A percentile compares a stretch with the other conserved stretches of the same genome.
These are phyloP conservation scores for Fusarium miscanthi DNA, from an alignment of 2,329 filamentous ascomycete species.

Conservation along the genomic window DNA sequence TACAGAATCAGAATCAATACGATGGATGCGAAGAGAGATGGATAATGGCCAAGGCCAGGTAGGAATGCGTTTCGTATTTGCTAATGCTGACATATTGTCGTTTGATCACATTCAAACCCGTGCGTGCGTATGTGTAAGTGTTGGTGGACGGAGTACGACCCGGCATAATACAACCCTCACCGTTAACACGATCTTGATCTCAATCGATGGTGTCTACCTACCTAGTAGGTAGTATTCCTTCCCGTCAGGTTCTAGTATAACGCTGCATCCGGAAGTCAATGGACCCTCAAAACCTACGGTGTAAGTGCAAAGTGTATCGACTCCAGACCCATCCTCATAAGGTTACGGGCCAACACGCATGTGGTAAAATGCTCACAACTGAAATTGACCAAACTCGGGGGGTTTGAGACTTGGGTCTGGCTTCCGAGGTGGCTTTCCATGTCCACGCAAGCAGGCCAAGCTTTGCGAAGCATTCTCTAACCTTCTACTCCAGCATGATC, in stretches of 20 bases:
- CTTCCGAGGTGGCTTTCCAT: slow-evolving; percentile 16
- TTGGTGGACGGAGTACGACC: neutral
- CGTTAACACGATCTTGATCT: slow-evolving; percentile 9
- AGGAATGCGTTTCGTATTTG: slow-evolving; percentile 40
- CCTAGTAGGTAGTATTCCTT: slow-evolving; percentile 1
- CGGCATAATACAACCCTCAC: slow-evolving; percentile 21
- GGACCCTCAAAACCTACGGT: neutral
- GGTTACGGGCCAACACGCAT: neutral
- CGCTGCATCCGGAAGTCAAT: slow-evolving; percentile 34
- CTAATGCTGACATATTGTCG: slow-evolving; percentile 18
- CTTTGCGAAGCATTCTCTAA: slow-evolving; percentile 7
- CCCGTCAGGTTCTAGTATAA: slow-evolving; percentile 1
- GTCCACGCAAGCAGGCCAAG: slow-evolving; percentile 25
- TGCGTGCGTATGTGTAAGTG: neutral
- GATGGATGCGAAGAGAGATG: neutral
- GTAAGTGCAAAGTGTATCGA: slow-evolving; percentile 5
- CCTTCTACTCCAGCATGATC: slow-evolving; percentile 16
- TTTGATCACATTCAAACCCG: neutral
- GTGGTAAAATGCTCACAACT: slow-evolving; percentile 1
- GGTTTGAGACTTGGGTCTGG: slow-evolving; percentile 18
- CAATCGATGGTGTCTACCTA: neutral
- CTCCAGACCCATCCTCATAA: slow-evolving; percentile 14
- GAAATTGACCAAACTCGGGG: neutral
- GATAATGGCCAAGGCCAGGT: neutral
- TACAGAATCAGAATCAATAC: slow-evolving; percentile 18